A percentile compares a stretch with the other conserved stretches of the same genome.
Evolutionary conservation across 129 eudicot species (phyloP).

Genomic region (Sambucus nigra): DNA sequence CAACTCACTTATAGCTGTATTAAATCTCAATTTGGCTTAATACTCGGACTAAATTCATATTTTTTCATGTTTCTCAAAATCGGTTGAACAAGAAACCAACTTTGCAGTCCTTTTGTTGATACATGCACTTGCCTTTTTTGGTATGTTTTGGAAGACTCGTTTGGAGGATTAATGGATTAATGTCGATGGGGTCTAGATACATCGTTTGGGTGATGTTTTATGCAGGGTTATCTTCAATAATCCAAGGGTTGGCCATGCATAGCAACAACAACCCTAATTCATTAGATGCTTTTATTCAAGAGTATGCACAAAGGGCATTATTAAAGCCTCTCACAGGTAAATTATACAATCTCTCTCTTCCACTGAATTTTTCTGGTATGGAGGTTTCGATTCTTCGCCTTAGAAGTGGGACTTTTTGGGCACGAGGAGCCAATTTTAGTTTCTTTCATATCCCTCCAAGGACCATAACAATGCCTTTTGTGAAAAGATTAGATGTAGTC

Average conservation of each 20-base stretch:
- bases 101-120: too few relatives aligned
- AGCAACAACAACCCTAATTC: constrained; percentile 17
- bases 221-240: constrained; percentile 10
- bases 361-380: constrained; percentile 50
- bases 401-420: constrained; percentile 41
- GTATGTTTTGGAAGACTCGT: background rate
- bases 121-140: background rate
- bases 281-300: constrained; percentile 44
- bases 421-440: constrained; percentile 44
- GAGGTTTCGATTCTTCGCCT: constrained; percentile 45
- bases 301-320: constrained; percentile 27
- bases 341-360: constrained; percentile 52
- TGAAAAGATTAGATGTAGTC: constrained; percentile 45
- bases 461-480: constrained; percentile 38
- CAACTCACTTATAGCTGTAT: too few relatives aligned
- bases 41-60: too few relatives aligned
- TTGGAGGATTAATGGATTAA: background rate
- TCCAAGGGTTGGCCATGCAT: constrained; percentile 17
- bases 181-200: constrained; percentile 50
- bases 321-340: constrained; percentile 29
- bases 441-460: constrained; percentile 54
- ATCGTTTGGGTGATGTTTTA: constrained; percentile 30
- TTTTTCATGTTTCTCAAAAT: too few relatives aligned
- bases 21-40: too few relatives aligned
- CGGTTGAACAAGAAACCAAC: too few relatives aligned